phyloP scores from a whole-genome alignment of 352 stramenopile species.

The Phytophthora capsici region DNA sequence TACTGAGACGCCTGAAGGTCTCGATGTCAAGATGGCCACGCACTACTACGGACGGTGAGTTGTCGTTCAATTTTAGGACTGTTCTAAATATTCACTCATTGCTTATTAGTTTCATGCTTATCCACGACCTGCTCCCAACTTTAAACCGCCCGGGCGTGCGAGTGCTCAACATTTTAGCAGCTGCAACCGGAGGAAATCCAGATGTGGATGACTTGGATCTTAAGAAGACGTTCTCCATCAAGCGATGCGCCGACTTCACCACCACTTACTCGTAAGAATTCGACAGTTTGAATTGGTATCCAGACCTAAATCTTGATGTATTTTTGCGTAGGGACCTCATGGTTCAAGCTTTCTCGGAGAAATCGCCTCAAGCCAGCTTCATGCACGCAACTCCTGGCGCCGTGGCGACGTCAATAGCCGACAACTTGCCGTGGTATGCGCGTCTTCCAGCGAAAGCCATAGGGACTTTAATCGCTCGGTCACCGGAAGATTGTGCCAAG shows the following conservation, averaged over 20 bases:
- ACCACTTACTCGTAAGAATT: slow-evolving; percentile 27
- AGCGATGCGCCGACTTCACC: slow-evolving; percentile 23
- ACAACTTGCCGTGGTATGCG: slow-evolving; percentile 21
- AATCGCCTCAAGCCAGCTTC: slow-evolving; percentile 22
- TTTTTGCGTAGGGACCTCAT: slow-evolving; percentile 22
- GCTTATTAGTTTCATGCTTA: slow-evolving; percentile 3
- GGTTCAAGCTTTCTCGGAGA: slow-evolving; percentile 25
- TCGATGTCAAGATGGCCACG: slow-evolving; percentile 26
- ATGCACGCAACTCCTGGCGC: slow-evolving; percentile 19
- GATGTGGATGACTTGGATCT: slow-evolving; percentile 20
- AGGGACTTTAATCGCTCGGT: slow-evolving; percentile 2
- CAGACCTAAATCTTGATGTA: not conserved
- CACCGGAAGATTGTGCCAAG: slow-evolving; percentile 18
- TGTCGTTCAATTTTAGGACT: too few species aligned
- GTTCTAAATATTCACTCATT: too few species aligned
- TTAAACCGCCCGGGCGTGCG: slow-evolving; percentile 17
- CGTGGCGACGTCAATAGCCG: slow-evolving; percentile 9
- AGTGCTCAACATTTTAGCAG: slow-evolving; percentile 22
- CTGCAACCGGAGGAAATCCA: slow-evolving; percentile 3
- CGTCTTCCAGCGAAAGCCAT: slow-evolving; percentile 13
- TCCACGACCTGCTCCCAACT: slow-evolving; percentile 7
- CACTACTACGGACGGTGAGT: slow-evolving; percentile 28
- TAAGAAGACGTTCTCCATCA: slow-evolving; percentile 24
- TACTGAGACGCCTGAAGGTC: slow-evolving; percentile 18
- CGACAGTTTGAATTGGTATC: not conserved